Evolutionary conservation across 2,329 filamentous ascomycete species (phyloP).

Genomic region (Beauveria varroae): DNA sequence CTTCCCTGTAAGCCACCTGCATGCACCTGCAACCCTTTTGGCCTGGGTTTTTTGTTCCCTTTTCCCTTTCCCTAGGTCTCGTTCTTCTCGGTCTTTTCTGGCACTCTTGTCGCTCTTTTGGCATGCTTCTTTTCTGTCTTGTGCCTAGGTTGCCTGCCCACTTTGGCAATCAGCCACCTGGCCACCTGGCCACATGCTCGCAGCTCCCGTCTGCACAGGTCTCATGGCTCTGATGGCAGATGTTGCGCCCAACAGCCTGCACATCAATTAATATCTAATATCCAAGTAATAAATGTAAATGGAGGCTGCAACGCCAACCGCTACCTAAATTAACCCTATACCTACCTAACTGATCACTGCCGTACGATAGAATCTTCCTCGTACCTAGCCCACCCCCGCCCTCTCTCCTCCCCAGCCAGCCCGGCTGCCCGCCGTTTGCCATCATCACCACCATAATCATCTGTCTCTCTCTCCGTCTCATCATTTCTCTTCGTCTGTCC

Average conservation of each 20-base stretch:
- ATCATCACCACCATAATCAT: neutral
- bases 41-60: neutral
- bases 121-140: neutral
- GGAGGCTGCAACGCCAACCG: no score
- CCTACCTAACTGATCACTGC: no score
- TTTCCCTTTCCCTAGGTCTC: neutral
- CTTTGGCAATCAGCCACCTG: neutral
- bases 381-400: neutral
- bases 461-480: neutral
- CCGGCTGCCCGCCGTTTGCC: neutral
- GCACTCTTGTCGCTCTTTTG: neutral
- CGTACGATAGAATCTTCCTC: no score
- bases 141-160: neutral
- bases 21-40: neutral
- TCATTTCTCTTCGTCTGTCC: neutral
- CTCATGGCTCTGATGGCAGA: neutral
- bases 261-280: no score
- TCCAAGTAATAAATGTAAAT: no score
- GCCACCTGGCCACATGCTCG: neutral
- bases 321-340: no score
- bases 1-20: slow-evolving; percentile 1
- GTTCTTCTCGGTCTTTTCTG: neutral
- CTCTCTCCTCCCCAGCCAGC: neutral
- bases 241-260: neutral
- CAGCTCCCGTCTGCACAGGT: neutral